Conservation (phyloP, 257 asterid genomes). For the Haberlea rhodopensis region DNA sequence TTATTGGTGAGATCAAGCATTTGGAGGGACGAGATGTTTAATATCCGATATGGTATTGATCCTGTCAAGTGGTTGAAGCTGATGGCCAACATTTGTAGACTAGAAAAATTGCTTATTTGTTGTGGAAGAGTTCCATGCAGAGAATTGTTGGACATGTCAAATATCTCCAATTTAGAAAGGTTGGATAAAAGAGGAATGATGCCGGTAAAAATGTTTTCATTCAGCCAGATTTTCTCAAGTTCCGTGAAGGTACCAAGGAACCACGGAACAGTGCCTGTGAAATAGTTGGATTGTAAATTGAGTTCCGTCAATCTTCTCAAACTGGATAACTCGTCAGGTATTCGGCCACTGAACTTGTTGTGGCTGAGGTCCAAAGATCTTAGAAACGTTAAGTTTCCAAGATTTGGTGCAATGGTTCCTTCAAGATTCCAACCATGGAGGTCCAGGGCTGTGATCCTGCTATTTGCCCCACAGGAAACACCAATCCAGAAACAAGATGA, state of each 20-base stretch:
- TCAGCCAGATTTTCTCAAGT: background rate
- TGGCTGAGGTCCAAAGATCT: background rate
- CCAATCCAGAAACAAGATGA: background rate
- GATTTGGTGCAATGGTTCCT: constrained; percentile 12
- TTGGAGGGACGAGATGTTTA: background rate
- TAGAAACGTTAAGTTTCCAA: constrained; percentile 11
- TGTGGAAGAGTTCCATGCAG: background rate
- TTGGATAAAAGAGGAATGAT: background rate
- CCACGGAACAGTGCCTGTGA: background rate
- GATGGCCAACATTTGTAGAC: background rate
- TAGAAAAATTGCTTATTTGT: background rate
- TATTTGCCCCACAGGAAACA: background rate
- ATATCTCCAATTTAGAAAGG: background rate
- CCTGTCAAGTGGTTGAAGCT: background rate
- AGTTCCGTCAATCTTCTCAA: background rate
- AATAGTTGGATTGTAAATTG: background rate
- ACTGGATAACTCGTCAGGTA: background rate
- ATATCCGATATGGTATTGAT: background rate
- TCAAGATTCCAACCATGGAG: background rate
- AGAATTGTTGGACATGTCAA: background rate
- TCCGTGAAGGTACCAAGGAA: background rate
- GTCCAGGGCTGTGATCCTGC: background rate
- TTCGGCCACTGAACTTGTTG: background rate
- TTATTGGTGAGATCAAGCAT: too few species aligned
- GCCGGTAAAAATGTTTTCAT: background rate